A percentile compares a stretch with the other conserved stretches of the same genome.
phyloP scores from a whole-genome alignment of 2,329 filamentous ascomycete species.

The Cladobotryum mycophilum region DNA sequence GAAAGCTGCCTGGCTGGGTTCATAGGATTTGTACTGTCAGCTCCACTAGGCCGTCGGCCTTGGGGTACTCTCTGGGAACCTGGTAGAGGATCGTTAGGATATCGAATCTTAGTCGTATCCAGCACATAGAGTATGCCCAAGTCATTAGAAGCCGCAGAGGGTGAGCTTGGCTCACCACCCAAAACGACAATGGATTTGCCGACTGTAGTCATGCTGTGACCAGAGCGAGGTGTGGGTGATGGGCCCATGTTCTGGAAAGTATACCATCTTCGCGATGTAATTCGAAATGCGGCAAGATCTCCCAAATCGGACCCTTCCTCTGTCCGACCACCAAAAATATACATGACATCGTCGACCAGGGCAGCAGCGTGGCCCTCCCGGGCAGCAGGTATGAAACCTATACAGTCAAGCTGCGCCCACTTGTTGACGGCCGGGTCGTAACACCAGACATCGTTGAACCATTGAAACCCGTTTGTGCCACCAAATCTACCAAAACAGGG shows the following conservation, averaged over 20 bases:
- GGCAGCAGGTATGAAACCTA: conserved; percentile 91
- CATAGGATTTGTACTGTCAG: conserved; percentile 24
- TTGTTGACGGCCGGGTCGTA: conserved; percentile 78
- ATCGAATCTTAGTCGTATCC: conserved; percentile 93
- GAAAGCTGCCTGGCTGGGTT: conserved; percentile 32
- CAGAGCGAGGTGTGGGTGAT: conserved; percentile 85
- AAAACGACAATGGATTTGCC: conserved; percentile 89
- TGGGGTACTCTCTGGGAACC: conserved; percentile 34
- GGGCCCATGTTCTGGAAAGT: conserved; percentile 99
- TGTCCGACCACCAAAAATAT: conserved; percentile 92
- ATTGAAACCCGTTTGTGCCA: conserved; percentile 88
- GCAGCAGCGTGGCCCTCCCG: conserved; percentile 92
- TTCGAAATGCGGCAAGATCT: conserved; percentile 75
- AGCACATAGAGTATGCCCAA: conserved; percentile 84
- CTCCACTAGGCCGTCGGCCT: conserved; percentile 37
- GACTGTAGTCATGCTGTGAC: conserved; percentile 95
- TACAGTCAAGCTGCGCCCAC: conserved; percentile 89
- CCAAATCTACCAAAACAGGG: conserved; percentile 61
- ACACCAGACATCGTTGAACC: conserved; percentile 99
- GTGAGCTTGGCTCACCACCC: conserved; percentile 89
- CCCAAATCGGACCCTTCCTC: conserved; percentile 90
- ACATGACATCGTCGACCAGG: conserved; percentile 97
- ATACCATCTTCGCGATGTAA: conserved; percentile 85
- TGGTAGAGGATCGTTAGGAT: conserved; percentile 66
- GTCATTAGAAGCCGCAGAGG: conserved; percentile 72